Conservation (phyloP, 1,139 yeast species). For the Eremothecium coryli region DNA sequence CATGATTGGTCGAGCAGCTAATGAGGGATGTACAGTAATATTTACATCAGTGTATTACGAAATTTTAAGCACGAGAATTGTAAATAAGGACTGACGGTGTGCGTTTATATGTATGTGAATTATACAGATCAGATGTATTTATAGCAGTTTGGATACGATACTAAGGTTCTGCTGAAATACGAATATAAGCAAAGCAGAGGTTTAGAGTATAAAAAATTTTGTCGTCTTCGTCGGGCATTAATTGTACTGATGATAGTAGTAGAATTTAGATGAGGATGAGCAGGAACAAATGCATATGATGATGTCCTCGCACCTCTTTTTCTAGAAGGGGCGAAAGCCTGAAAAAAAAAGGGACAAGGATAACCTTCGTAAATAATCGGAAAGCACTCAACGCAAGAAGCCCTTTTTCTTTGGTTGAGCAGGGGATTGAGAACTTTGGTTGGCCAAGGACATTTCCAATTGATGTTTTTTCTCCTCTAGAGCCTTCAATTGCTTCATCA, state of each 20-base stretch:
- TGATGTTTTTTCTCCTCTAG: conserved; percentile 86
- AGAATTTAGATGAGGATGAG: no score
- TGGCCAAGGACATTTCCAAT: conserved; percentile 53
- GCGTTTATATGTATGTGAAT: conserved; percentile 2
- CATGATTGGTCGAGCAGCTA: no score
- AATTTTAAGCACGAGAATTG: no score
- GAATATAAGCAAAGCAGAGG: conserved; percentile 1
- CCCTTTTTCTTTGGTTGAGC: conserved; percentile 51
- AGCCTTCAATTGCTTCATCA: conserved; percentile 76
- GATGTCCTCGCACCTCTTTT: no score
- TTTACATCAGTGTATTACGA: no score
- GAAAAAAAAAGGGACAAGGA: no score
- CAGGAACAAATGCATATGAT: no score
- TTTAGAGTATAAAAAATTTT: no score
- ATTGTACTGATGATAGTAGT: no score
- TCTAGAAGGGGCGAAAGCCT: no score
- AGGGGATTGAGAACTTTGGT: conserved; percentile 35
- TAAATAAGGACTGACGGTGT: not conserved
- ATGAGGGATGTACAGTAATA: no score
- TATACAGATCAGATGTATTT: conserved; percentile 5
- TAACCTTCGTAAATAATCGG: not conserved
- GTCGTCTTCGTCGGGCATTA: no score
- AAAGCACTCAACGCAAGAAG: conserved; percentile 41
- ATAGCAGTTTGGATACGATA: conserved; percentile 4
- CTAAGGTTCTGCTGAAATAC: conserved; percentile 4